phyloP scores from a whole-genome alignment of 2,329 filamentous ascomycete genomes.

The Colletotrichum liriopes region DNA sequence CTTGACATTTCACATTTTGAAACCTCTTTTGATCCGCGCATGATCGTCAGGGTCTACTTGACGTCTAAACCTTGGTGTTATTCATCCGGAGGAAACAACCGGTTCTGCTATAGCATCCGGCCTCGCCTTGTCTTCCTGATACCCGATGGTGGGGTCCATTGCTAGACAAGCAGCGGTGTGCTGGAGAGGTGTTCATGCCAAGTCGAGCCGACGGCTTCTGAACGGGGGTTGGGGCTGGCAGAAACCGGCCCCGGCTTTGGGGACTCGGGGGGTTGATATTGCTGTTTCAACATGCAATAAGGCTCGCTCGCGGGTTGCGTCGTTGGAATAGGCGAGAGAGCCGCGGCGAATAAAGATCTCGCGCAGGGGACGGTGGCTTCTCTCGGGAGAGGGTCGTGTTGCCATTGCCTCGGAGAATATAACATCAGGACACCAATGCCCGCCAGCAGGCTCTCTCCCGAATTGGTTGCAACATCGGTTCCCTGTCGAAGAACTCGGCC shows the following conservation, averaged over 20 bases:
- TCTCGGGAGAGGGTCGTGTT: not conserved
- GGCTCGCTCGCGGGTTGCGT: not conserved
- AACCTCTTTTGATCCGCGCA: conserved; percentile 11
- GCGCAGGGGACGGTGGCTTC: not conserved
- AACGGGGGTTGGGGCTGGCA: no score
- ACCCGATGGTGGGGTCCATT: not conserved
- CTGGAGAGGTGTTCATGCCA: not conserved
- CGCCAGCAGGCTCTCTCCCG: no score
- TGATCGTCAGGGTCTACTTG: not conserved
- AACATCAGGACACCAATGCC: not conserved
- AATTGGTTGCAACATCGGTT: no score
- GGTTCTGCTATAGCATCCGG: not conserved
- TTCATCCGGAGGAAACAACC: not conserved
- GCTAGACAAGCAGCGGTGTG: not conserved
- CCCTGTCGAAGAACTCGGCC: no score
- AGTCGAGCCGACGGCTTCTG: not conserved
- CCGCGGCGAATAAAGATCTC: not conserved
- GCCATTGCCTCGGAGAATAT: not conserved
- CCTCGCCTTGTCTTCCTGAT: not conserved
- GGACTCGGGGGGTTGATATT: not conserved
- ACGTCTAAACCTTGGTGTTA: not conserved
- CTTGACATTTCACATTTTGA: not conserved
- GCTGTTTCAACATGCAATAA: not conserved
- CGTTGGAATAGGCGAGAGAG: not conserved
- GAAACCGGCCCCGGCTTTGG: not conserved